A percentile compares a stretch with the other conserved stretches of the same genome.
Conservation (phyloP, 306 rosid genomes). For the Gillenia trifoliata region DNA sequence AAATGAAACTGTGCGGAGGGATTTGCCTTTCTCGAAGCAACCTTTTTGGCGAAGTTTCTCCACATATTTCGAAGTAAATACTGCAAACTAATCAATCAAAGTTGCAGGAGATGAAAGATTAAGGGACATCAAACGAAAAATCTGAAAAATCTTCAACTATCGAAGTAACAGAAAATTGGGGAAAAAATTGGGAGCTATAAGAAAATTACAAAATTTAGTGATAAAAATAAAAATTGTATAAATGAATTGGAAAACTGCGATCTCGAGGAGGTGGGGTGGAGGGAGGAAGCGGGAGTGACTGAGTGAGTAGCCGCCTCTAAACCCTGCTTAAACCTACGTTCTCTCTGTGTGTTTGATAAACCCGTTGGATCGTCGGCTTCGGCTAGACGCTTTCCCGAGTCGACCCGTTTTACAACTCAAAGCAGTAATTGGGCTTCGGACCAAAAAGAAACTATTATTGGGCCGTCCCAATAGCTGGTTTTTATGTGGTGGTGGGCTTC, state of each 20-base stretch:
- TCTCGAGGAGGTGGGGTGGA: not conserved
- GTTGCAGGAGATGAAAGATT: conserved; percentile 7
- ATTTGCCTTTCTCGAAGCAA: conserved; percentile 34
- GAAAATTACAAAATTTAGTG: not conserved
- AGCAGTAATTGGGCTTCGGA: no score
- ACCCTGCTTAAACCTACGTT: conserved; percentile 68
- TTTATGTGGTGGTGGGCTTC: no score
- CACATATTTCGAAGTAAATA: conserved; percentile 40
- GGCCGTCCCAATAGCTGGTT: not conserved
- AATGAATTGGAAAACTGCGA: not conserved
- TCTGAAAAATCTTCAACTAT: not conserved
- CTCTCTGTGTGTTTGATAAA: not conserved
- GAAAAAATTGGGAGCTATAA: not conserved
- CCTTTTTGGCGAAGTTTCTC: conserved; percentile 49
- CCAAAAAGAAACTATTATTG: not conserved
- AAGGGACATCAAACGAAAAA: conserved; percentile 1
- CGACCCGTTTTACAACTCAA: not conserved
- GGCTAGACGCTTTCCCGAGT: not conserved
- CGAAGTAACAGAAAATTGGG: not conserved
- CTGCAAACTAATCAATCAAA: not conserved
- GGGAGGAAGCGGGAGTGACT: not conserved
- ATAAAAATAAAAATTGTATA: not conserved
- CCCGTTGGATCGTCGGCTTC: not conserved
- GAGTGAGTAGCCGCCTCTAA: conserved; percentile 49
- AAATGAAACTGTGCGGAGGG: conserved; percentile 13